Conservation (phyloP, 1,284 basidiomycete genomes). For the Malassezia pachydermatis region DNA sequence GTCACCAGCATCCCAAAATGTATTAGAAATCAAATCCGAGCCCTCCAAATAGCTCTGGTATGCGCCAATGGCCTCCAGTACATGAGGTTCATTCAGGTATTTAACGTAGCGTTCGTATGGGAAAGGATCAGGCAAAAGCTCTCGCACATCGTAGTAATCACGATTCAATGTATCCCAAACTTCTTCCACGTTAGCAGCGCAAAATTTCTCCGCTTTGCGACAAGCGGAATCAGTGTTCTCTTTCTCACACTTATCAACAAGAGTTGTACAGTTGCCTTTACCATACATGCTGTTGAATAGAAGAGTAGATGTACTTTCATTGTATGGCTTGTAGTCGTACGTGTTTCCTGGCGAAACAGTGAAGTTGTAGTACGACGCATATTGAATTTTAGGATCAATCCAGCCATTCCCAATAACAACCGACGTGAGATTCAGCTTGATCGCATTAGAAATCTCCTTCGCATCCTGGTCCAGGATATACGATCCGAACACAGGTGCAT, state of each 20-base stretch:
- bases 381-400: slow-evolving; percentile 28
- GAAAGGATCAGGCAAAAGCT: slow-evolving; percentile 31
- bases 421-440: slow-evolving; percentile 56
- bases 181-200: slow-evolving; percentile 25
- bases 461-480: slow-evolving; percentile 56
- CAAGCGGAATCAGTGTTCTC: slow-evolving; percentile 23
- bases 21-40: slow-evolving; percentile 17
- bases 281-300: slow-evolving; percentile 28
- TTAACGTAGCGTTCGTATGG: slow-evolving; percentile 27
- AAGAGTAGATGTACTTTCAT: slow-evolving; percentile 19
- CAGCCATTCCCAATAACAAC: slow-evolving; percentile 55
- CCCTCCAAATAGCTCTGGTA: slow-evolving; percentile 30
- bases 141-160: slow-evolving; percentile 32
- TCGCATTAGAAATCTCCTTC: slow-evolving; percentile 51
- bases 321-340: slow-evolving; percentile 26
- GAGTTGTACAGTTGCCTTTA: slow-evolving; percentile 29
- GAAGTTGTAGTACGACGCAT: slow-evolving; percentile 33
- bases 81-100: slow-evolving; percentile 25
- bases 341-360: slow-evolving; percentile 30
- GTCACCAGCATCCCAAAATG: slow-evolving; percentile 26
- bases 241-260: slow-evolving; percentile 24
- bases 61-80: slow-evolving; percentile 28
- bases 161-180: slow-evolving; percentile 21
- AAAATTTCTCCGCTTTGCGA: slow-evolving; percentile 27
- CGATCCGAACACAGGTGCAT: slow-evolving; percentile 55